Conservation (phyloP, 306 rosid genomes). For the Malus asiatica region DNA sequence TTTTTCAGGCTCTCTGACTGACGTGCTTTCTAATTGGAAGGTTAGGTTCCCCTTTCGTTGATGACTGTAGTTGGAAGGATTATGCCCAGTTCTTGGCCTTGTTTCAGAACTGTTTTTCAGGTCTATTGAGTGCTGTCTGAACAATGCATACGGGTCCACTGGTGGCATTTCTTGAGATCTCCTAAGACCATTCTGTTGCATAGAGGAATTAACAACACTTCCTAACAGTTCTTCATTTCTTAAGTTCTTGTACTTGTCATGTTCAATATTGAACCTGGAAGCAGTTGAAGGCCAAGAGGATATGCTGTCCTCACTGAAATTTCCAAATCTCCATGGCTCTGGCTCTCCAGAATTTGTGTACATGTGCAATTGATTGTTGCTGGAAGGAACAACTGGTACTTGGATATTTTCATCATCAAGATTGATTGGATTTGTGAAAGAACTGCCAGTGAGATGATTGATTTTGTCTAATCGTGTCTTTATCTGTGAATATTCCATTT, state of each 20-base stretch:
- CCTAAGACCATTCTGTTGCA: conserved; percentile 22
- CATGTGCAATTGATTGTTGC: conserved; percentile 22
- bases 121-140: conserved; percentile 27
- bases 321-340: conserved; percentile 31
- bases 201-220: conserved; percentile 18
- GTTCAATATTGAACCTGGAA: conserved; percentile 24
- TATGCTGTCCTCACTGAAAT: conserved; percentile 41
- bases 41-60: conserved; percentile 25
- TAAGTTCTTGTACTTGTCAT: conserved; percentile 22
- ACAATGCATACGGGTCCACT: conserved; percentile 27
- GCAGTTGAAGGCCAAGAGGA: conserved; percentile 40
- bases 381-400: conserved; percentile 31
- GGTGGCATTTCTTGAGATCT: conserved; percentile 30
- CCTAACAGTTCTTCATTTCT: conserved; percentile 25
- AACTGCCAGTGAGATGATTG: conserved; percentile 25
- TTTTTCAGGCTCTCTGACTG: conserved; percentile 23
- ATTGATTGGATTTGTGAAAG: conserved; percentile 30
- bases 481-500: conserved; percentile 21
- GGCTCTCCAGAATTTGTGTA: conserved; percentile 25
- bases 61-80: conserved; percentile 20
- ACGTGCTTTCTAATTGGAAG: conserved; percentile 26
- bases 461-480: conserved; percentile 25
- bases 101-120: conserved; percentile 22
- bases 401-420: conserved; percentile 30
- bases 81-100: conserved; percentile 15